A percentile compares a stretch with the other conserved stretches of the same genome.
Evolutionary conservation across 2,329 filamentous ascomycete genomes (phyloP).

Genomic region (Clonostachys sp.): DNA sequence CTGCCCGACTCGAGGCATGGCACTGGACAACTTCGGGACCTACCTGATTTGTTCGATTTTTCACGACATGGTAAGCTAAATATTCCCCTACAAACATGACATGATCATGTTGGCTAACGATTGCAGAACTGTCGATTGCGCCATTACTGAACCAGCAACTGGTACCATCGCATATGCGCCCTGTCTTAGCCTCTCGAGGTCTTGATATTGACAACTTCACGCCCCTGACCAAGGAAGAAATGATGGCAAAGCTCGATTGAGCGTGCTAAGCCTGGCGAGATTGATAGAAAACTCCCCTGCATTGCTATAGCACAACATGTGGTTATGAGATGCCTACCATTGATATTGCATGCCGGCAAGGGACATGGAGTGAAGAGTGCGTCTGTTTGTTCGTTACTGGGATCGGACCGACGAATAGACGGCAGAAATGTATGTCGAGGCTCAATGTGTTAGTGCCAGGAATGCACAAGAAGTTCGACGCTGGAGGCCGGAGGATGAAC

Average conservation of each 20-base stretch:
- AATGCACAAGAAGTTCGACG: no score
- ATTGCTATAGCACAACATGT: no score
- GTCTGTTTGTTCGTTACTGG: no score
- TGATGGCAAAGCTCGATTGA: conserved; percentile 98
- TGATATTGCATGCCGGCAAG: no score
- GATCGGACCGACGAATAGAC: no score
- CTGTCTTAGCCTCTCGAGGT: conserved; percentile 68
- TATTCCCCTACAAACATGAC: background rate
- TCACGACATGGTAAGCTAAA: conserved; percentile 77
- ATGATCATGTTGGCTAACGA: no score
- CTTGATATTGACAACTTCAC: conserved; percentile 93
- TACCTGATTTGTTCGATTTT: conserved; percentile 91
- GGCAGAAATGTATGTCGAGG: no score
- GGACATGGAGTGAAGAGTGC: no score
- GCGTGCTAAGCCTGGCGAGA: conserved; percentile 5
- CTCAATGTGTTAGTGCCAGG: no score
- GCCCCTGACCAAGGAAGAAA: conserved; percentile 87
- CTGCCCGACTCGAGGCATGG: conserved; percentile 92
- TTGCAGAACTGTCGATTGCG: conserved; percentile 87
- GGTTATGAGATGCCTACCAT: no score
- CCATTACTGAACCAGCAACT: conserved; percentile 83
- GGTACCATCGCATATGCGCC: conserved; percentile 77
- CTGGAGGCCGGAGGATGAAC: no score
- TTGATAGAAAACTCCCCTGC: no score
- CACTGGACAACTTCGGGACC: conserved; percentile 71